Base-by-base conservation (phyloP, 1,139 yeast genomes). In the Candida glucosophila region DNA sequence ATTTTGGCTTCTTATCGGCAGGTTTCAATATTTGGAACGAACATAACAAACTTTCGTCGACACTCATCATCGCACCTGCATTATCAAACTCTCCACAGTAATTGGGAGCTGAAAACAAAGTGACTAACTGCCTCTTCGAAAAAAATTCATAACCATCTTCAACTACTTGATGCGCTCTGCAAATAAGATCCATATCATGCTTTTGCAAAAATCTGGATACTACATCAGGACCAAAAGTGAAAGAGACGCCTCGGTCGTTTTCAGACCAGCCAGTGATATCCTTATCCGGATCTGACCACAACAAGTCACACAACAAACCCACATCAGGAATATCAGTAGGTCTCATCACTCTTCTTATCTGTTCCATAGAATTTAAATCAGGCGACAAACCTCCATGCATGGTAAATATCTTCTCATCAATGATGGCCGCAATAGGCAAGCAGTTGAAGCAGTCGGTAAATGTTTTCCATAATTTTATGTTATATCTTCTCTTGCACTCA, bases 51-150 rank as follows among this genome's bases (percentile, higher is more conserved):
- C 90, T 78, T 56, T 88, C 96, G 55, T 90, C 97, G 29, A 90
- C 97, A 45, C 93, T 78, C 98, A 90, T 90, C 95, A 90, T 88
- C 19, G 97, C 97, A 44, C 97, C 98, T 6, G 96, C 96, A 53
- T 90, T 90, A 55, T 90, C 96, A 52, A 90, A 90, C 58, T 90
- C 97, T 40, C 97, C 97, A 71, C 97, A 90, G 54, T 90, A 90
- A 58, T 90, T 90, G 40, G 97, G 98, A 27, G 97, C 97, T 26
- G 92, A 77, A 51, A 90, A 90, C 39, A 90, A 67, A 12, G 98
- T 90, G 29, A 90, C 97, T 50, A 90, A 72, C 58, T 88, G 96
- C 47, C 97, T 79, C 57, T 88, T 88, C 34, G 90, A 77, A 57
- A 90, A 90, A 53, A 90, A 90, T 62, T 90, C 97, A 57, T 90